Base-by-base conservation (phyloP, 2,329 filamentous ascomycete genomes). In the Fusarium setosum region DNA sequence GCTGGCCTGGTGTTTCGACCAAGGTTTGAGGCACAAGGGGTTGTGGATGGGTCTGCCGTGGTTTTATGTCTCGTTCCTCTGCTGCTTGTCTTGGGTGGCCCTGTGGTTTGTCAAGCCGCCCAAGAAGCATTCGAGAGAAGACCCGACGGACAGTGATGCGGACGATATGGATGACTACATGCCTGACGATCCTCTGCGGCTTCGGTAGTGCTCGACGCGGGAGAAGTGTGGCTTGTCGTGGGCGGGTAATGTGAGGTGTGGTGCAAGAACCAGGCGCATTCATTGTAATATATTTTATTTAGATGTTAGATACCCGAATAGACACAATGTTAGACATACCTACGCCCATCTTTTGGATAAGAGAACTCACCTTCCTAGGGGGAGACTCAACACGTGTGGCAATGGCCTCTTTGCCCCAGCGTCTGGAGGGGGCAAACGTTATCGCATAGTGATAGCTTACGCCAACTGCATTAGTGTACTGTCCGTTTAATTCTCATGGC, bases 31-130 rank as follows among this genome's bases (percentile, higher is more conserved):
- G 45, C 68, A 51, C 49, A 77, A 75, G 55, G 78, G 79, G 0
- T 17, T 74, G 2, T 78, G 75, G 74, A 79, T 71, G 31, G 80
- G 80, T 0, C 24, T 81, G 55, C 80, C 79, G 5, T 82, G 77
- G 74, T 74, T 80, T 44, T 82, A 81, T 47, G 63, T 80, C 15
- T 72, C 73, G 1, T 58, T 74, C 12, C 61, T 80, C 6, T 76
- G 69, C 7, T 47, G 42, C 2, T 2, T 77, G 1, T 68, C 76
- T 6, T 71, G 74, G 57, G 49, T 70, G 3, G 75, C 75, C 0
- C 51, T 77, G 8, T 52, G 72, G 12, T 74, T 79, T 45, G 76
- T 81, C 4, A 65, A 65, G 12, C 72, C 75, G 32, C 80, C 79
- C 12, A 73, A 65, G 57, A 72, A 68, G 53, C 53, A 55, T 9